Conservation (phyloP, 805 yeast species). For the Nakazawaea holstii region DNA sequence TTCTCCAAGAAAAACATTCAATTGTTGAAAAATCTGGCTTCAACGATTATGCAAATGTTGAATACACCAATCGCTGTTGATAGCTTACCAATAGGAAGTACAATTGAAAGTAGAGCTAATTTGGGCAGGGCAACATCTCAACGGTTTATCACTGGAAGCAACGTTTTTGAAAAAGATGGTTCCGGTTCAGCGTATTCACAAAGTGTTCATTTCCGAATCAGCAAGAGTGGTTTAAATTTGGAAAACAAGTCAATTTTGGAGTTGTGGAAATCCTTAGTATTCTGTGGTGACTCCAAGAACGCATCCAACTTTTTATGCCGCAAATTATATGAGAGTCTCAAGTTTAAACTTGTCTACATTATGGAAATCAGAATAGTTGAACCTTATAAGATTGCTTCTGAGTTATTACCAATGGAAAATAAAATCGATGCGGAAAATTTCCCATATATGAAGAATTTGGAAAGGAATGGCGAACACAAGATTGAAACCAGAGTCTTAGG, state of each 20-base stretch:
- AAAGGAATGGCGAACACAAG: constrained; percentile 31
- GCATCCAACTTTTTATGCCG: constrained; percentile 39
- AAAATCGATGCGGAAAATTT: constrained; percentile 40
- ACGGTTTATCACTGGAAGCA: constrained; percentile 23
- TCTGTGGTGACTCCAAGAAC: constrained; percentile 33
- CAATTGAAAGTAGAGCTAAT: constrained; percentile 22
- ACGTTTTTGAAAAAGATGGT: constrained; percentile 56
- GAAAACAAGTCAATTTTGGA: constrained; percentile 25
- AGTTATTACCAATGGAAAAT: constrained; percentile 39
- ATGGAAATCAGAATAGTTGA: constrained; percentile 48
- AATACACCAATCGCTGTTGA: constrained; percentile 23
- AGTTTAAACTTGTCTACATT: constrained; percentile 41
- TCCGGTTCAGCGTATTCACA: constrained; percentile 58
- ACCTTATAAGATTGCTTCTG: constrained; percentile 32
- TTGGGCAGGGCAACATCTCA: constrained; percentile 57
- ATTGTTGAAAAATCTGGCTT: constrained; percentile 31
- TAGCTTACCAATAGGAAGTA: not conserved
- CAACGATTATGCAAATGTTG: constrained; percentile 37
- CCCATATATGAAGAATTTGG: constrained; percentile 31
- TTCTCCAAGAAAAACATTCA: constrained; percentile 30
- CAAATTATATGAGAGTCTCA: constrained; percentile 27
- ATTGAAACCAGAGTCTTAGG: constrained; percentile 43
- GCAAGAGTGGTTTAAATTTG: constrained; percentile 23
- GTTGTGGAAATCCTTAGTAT: constrained; percentile 30
- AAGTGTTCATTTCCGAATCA: constrained; percentile 39